phyloP scores from a whole-genome alignment of 257 asterid genomes.

The Echium plantagineum region DNA sequence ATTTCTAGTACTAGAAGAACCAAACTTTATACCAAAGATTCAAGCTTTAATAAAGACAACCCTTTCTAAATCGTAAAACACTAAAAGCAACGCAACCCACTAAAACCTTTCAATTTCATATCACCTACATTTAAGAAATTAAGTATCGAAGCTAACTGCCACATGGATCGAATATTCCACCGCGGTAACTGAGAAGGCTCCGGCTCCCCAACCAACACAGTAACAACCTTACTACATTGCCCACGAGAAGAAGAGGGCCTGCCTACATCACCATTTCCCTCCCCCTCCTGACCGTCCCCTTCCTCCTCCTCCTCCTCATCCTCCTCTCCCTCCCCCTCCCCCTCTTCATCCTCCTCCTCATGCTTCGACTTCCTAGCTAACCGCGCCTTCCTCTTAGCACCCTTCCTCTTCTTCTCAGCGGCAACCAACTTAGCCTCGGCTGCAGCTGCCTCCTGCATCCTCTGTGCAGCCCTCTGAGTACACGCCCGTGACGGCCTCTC shows the following conservation, averaged over 20 bases:
- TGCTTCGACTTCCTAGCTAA: slow-evolving; percentile 53
- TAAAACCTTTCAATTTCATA: neutral
- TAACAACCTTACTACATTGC: slow-evolving; percentile 51
- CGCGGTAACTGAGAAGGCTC: slow-evolving; percentile 85
- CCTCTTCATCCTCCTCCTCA: slow-evolving; percentile 44
- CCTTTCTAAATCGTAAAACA: slow-evolving; percentile 13
- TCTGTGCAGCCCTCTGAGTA: slow-evolving; percentile 78
- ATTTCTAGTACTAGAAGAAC: slow-evolving; percentile 2
- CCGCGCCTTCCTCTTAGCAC: slow-evolving; percentile 38
- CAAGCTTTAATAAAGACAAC: neutral
- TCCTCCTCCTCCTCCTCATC: slow-evolving; percentile 11
- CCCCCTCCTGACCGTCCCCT: slow-evolving; percentile 27
- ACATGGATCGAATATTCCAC: slow-evolving; percentile 82
- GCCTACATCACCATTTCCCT: slow-evolving; percentile 29
- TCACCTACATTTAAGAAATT: slow-evolving; percentile 83
- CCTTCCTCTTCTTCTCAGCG: slow-evolving; percentile 52
- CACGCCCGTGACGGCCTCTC: slow-evolving; percentile 98
- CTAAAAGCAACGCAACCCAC: slow-evolving; percentile 12
- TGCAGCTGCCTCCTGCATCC: slow-evolving; percentile 76
- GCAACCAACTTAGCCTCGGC: slow-evolving; percentile 64
- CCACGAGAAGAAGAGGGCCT: slow-evolving; percentile 22
- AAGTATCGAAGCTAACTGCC: slow-evolving; percentile 93
- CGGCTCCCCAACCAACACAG: slow-evolving; percentile 64
- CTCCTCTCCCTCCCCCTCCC: too few species aligned
- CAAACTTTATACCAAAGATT: neutral